These are phyloP conservation scores for Gigaspora rosea DNA, from an alignment of 192 early-diverging fungal species.

Conservation along the genomic window DNA sequence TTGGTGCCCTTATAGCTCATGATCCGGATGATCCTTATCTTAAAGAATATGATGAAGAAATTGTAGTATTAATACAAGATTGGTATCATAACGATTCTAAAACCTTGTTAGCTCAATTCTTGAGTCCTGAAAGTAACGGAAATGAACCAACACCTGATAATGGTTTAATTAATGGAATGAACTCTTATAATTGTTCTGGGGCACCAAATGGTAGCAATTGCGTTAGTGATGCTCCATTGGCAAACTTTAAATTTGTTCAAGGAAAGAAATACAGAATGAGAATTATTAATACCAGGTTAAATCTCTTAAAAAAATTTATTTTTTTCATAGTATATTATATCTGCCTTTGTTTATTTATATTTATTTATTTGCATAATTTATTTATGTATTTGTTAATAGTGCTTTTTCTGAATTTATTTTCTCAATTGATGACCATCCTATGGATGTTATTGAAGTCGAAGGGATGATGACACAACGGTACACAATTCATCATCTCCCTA, in stretches of 20 bases:
- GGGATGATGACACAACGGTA: slow-evolving; percentile 44
- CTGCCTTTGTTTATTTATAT: no score
- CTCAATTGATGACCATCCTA: slow-evolving; percentile 67
- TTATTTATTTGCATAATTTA: background rate
- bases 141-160: slow-evolving; percentile 42
- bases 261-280: slow-evolving; percentile 57
- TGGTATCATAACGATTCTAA: slow-evolving; percentile 36
- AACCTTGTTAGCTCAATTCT: slow-evolving; percentile 28
- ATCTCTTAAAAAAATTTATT: background rate
- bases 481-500: slow-evolving; percentile 42
- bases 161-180: slow-evolving; percentile 55
- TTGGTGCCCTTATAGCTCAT: slow-evolving; percentile 18
- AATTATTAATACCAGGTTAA: slow-evolving; percentile 56
- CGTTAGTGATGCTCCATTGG: slow-evolving; percentile 18
- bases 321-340: no score
- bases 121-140: slow-evolving; percentile 21
- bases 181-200: slow-evolving; percentile 40
- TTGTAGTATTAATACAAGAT: slow-evolving; percentile 42
- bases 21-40: slow-evolving; percentile 38
- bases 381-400: slow-evolving; percentile 15
- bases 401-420: slow-evolving; percentile 65
- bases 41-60: slow-evolving; percentile 39
- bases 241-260: slow-evolving; percentile 38
- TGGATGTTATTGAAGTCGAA: slow-evolving; percentile 74
- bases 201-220: slow-evolving; percentile 34